Percentiles rank a stretch among this genome's conserved stretches.
phyloP scores from a whole-genome alignment of 1,139 yeast species.

The Zygoascus hellenicus region DNA sequence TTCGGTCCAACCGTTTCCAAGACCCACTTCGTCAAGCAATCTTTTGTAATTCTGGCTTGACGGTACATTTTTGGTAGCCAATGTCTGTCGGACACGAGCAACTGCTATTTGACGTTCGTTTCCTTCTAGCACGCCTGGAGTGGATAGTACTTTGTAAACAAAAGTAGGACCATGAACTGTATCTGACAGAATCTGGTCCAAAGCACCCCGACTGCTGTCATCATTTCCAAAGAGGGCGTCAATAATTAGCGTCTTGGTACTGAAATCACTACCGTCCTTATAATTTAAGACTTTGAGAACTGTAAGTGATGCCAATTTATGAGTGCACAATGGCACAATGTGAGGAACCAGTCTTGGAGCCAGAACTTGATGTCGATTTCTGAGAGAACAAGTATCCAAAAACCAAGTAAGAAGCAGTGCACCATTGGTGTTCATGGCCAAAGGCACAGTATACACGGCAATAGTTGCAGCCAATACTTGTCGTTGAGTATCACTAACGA shows the following conservation, averaged over 20 bases:
- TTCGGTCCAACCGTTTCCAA: constrained; percentile 26
- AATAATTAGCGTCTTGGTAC: constrained; percentile 59
- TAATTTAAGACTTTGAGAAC: constrained; percentile 68
- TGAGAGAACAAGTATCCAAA: constrained; percentile 73
- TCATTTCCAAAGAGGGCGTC: constrained; percentile 47
- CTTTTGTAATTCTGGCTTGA: constrained; percentile 69
- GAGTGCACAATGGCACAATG: constrained; percentile 64
- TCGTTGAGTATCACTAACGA: constrained; percentile 60
- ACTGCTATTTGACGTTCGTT: constrained; percentile 54
- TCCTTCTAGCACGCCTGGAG: constrained; percentile 27
- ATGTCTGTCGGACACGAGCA: constrained; percentile 54
- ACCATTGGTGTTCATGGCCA: constrained; percentile 83
- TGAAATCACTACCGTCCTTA: constrained; percentile 49
- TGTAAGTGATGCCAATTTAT: constrained; percentile 81
- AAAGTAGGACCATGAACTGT: constrained; percentile 78
- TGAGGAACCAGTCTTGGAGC: constrained; percentile 58
- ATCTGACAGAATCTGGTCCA: constrained; percentile 52
- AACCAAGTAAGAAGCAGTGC: constrained; percentile 90
- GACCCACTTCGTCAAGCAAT: constrained; percentile 88
- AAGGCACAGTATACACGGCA: constrained; percentile 68
- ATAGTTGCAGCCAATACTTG: constrained; percentile 75
- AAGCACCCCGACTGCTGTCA: constrained; percentile 18
- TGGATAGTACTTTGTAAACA: constrained; percentile 59
- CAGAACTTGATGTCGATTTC: constrained; percentile 50
- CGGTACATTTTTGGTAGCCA: constrained; percentile 54